These are phyloP conservation scores for Xerocomus amazonicus DNA, from an alignment of 1,284 basidiomycete species.

Conservation along the genomic window DNA sequence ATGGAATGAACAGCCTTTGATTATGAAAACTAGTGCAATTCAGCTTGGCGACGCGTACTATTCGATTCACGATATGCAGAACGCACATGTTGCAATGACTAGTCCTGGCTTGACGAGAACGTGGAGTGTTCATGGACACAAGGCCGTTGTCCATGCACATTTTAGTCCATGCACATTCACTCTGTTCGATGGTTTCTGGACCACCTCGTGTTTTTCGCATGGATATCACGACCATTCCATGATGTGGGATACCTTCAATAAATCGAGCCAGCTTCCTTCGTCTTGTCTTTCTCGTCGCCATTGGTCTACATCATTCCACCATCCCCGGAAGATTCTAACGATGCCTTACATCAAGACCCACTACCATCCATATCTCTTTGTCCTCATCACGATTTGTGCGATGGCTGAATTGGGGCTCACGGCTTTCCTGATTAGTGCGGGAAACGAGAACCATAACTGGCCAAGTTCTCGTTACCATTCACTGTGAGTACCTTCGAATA, in stretches of 20 bases:
- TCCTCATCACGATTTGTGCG: constrained; percentile 61
- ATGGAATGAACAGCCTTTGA: constrained; percentile 14
- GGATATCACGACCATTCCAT: constrained; percentile 25
- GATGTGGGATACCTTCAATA: constrained; percentile 25
- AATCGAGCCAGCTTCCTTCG: constrained; percentile 6
- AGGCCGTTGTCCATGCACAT: constrained; percentile 1
- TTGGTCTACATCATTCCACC: constrained; percentile 11
- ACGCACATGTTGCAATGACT: constrained; percentile 14
- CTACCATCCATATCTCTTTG: constrained; percentile 68
- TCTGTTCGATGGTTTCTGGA: constrained; percentile 7
- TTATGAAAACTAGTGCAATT: constrained; percentile 7
- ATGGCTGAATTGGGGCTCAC: constrained; percentile 70
- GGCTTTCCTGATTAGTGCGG: constrained; percentile 63
- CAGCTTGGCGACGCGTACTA: constrained; percentile 10
- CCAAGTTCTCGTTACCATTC: constrained; percentile 59
- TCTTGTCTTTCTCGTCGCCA: constrained; percentile 10
- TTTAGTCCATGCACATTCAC: constrained; percentile 1
- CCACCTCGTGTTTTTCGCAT: constrained; percentile 35
- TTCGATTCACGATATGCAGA: constrained; percentile 11
- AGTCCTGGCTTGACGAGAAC: constrained; percentile 7
- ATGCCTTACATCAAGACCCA: constrained; percentile 48
- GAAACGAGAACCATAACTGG: constrained; percentile 59
- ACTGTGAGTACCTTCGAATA: constrained; percentile 45
- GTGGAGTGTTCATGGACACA: constrained; percentile 12
- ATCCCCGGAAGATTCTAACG: constrained; percentile 8